Percentiles rank a stretch among this genome's conserved stretches.
Evolutionary conservation across 2,329 filamentous ascomycete genomes (phyloP).

Genomic region (Rhexocercosporidium sp.): DNA sequence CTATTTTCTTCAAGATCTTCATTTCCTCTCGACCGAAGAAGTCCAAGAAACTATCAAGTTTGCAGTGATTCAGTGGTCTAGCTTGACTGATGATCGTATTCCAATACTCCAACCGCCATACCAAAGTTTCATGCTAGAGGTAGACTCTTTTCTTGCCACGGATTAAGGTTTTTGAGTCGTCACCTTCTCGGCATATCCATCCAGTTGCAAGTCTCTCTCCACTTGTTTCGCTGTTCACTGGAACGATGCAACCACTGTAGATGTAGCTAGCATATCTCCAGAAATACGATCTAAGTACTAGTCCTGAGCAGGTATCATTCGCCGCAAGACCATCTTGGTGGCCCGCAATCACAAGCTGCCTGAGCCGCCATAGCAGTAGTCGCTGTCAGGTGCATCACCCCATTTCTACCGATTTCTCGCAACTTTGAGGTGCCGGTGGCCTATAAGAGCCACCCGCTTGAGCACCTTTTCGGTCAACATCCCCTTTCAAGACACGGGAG

Average conservation of each 20-base stretch:
- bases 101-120: constrained; percentile 4
- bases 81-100: neutral
- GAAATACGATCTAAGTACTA: neutral
- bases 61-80: neutral
- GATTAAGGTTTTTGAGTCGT: neutral
- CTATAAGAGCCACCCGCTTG: neutral
- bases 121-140: constrained; percentile 5
- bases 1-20: constrained; percentile 11
- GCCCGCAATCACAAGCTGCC: neutral
- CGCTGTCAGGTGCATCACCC: neutral
- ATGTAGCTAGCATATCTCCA: neutral
- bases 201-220: neutral
- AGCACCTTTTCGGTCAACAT: neutral
- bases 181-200: constrained; percentile 1
- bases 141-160: neutral
- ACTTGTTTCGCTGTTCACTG: neutral
- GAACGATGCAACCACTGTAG: neutral
- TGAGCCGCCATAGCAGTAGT: neutral
- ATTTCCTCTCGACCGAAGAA: neutral
- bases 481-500: neutral
- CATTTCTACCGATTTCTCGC: neutral
- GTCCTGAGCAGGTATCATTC: neutral
- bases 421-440: neutral
- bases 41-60: neutral
- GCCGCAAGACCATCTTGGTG: neutral